These are phyloP conservation scores for Poa pratensis DNA, from an alignment of 176 grass and related monocot species.

Conservation along the genomic window DNA sequence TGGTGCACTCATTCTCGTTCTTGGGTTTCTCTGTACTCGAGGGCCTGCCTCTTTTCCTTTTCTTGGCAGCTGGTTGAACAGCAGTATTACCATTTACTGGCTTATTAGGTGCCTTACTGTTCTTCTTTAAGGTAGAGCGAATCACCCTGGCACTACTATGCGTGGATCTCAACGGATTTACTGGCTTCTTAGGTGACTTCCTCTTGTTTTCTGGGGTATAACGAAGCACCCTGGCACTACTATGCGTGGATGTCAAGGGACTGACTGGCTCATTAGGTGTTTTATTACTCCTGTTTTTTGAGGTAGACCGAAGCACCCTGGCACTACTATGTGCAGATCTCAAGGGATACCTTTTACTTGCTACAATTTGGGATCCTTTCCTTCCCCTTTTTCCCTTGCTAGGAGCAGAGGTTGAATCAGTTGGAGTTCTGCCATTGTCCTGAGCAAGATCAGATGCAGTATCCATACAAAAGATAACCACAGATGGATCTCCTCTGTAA, in stretches of 20 bases:
- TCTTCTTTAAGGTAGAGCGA: constrained; percentile 58
- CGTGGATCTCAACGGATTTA: constrained; percentile 54
- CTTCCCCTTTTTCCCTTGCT: constrained; percentile 39
- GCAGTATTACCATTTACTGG: constrained; percentile 31
- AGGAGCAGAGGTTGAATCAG: constrained; percentile 3
- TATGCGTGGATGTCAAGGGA: constrained; percentile 55
- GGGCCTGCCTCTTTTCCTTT: constrained; percentile 45
- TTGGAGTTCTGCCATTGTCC: not conserved
- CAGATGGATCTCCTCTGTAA: constrained; percentile 33
- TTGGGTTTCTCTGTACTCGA: constrained; percentile 44
- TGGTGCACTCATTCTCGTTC: constrained; percentile 64
- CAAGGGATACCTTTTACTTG: constrained; percentile 58
- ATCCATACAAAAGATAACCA: constrained; percentile 10
- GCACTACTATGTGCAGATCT: constrained; percentile 59
- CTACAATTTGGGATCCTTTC: constrained; percentile 47
- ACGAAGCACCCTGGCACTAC: constrained; percentile 65
- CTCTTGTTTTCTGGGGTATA: constrained; percentile 55
- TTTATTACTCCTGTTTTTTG: constrained; percentile 51
- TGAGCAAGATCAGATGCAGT: constrained; percentile 28
- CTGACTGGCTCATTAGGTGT: constrained; percentile 40
- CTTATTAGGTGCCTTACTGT: constrained; percentile 42
- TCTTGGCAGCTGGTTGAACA: constrained; percentile 30
- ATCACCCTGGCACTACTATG: constrained; percentile 57
- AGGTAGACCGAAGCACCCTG: constrained; percentile 72
- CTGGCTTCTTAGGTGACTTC: constrained; percentile 40